Conservation (phyloP, 192 early-diverging fungal species). For the Backusella circina region DNA sequence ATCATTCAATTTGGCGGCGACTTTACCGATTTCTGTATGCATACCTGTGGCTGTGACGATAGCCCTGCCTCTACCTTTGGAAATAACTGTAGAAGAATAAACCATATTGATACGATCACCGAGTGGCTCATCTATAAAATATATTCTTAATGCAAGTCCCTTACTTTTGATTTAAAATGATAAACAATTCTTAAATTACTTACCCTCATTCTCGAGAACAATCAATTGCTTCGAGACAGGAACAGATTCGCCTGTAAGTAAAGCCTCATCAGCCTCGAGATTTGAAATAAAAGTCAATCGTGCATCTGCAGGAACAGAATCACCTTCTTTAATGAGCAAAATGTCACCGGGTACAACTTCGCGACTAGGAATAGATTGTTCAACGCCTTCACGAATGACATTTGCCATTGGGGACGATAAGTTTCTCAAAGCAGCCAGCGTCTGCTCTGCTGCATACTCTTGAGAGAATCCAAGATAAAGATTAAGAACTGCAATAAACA, state of each 20-base stretch:
- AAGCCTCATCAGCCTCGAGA: conserved; percentile 87
- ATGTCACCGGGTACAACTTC: conserved; percentile 89
- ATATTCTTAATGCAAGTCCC: not conserved
- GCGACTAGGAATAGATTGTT: conserved; percentile 65
- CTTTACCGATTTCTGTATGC: conserved; percentile 87
- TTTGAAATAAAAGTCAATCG: conserved; percentile 84
- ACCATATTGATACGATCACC: conserved; percentile 92
- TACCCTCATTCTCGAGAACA: conserved; percentile 10
- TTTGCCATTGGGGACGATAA: conserved; percentile 81
- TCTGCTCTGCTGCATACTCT: conserved; percentile 93
- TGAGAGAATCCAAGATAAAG: conserved; percentile 89
- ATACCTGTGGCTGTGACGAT: conserved; percentile 85
- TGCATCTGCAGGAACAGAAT: conserved; percentile 87
- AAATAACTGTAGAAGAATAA: conserved; percentile 85
- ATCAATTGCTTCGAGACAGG: conserved; percentile 65
- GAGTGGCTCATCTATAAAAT: conserved; percentile 58
- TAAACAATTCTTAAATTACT: not conserved
- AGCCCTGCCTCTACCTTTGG: conserved; percentile 87
- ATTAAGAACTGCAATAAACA: conserved; percentile 81
- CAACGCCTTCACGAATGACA: conserved; percentile 84
- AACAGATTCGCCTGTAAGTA: conserved; percentile 89
- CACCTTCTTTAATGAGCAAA: conserved; percentile 87
- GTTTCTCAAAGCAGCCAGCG: conserved; percentile 85
- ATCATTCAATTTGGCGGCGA: conserved; percentile 75
- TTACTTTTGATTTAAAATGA: not conserved